Percentiles rank a stretch among this genome's conserved stretches.
These are phyloP conservation scores for Pseudogymnoascus sp. DNA, from an alignment of 2,329 filamentous ascomycete species.

Conservation along the genomic window DNA sequence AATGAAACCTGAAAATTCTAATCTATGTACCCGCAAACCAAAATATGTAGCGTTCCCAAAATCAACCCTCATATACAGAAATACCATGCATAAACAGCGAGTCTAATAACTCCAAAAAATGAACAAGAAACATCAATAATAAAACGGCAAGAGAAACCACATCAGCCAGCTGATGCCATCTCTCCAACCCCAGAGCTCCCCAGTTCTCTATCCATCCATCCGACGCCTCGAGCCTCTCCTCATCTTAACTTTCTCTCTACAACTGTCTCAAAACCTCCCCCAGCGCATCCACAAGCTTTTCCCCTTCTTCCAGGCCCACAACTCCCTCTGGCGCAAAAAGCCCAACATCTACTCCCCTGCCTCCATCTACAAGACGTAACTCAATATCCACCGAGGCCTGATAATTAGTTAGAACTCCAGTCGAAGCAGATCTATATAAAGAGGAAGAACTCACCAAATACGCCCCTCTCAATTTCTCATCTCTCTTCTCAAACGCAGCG, in stretches of 20 bases:
- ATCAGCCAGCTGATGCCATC: not conserved
- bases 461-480: not conserved
- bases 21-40: not conserved
- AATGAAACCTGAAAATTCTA: not conserved
- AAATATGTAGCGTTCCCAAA: not conserved
- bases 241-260: not conserved
- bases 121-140: not conserved
- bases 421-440: constrained; percentile 9
- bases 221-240: not conserved
- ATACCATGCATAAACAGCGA: not conserved
- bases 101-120: not conserved
- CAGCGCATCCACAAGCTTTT: constrained; percentile 12
- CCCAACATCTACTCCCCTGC: constrained; percentile 22
- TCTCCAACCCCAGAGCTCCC: not conserved
- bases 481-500: not conserved
- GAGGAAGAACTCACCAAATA: constrained; percentile 9
- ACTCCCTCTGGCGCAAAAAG: constrained; percentile 23
- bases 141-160: not conserved
- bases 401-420: constrained; percentile 7
- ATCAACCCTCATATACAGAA: not conserved
- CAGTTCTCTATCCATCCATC: not conserved
- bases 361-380: constrained; percentile 19
- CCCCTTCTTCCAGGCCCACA: constrained; percentile 18
- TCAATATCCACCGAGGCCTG: constrained; percentile 28
- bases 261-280: not conserved